Percentiles rank a stretch among this genome's conserved stretches.
phyloP scores from a whole-genome alignment of 2,329 filamentous ascomycete genomes.

The Cryphonectria naterciae region DNA sequence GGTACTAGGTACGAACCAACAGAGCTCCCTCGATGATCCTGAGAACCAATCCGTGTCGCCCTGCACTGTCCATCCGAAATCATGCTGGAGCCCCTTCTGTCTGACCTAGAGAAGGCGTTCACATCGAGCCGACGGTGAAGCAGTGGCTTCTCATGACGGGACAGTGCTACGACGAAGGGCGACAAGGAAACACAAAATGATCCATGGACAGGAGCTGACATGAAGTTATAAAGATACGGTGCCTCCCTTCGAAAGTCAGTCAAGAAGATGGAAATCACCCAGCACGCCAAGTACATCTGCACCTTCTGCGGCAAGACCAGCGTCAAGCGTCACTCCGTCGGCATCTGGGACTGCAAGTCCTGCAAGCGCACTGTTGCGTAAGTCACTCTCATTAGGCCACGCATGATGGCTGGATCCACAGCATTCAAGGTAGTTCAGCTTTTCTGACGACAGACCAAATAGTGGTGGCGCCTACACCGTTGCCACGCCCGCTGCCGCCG shows the following conservation, averaged over 20 bases:
- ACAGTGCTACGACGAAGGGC: constrained; percentile 11
- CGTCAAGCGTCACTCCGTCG: constrained; percentile 87
- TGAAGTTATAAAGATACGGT: constrained; percentile 74
- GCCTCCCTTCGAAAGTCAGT: constrained; percentile 98
- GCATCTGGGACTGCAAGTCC: constrained; percentile 87
- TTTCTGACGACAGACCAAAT: constrained; percentile 14
- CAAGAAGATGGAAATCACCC: constrained; percentile 99
- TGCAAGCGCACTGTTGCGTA: constrained; percentile 76
- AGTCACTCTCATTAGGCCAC: constrained; percentile 49
- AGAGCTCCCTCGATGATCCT: constrained; percentile 30
- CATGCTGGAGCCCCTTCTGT: background rate
- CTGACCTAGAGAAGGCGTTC: background rate
- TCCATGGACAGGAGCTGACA: constrained; percentile 33
- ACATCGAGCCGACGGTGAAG: background rate
- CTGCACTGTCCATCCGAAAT: constrained; percentile 1
- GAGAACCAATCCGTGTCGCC: background rate
- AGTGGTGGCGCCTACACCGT: constrained; percentile 30
- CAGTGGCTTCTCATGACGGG: background rate
- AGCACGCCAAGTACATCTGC: constrained; percentile 97
- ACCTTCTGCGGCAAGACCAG: constrained; percentile 98
- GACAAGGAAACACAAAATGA: constrained; percentile 2
- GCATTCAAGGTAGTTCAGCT: background rate
- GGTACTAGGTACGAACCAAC: constrained; percentile 78
- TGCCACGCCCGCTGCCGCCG: constrained; percentile 82
- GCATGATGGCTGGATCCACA: background rate